These are phyloP conservation scores for Kondoa subrosea DNA, from an alignment of 768 basidiomycete genomes.

Conservation along the genomic window DNA sequence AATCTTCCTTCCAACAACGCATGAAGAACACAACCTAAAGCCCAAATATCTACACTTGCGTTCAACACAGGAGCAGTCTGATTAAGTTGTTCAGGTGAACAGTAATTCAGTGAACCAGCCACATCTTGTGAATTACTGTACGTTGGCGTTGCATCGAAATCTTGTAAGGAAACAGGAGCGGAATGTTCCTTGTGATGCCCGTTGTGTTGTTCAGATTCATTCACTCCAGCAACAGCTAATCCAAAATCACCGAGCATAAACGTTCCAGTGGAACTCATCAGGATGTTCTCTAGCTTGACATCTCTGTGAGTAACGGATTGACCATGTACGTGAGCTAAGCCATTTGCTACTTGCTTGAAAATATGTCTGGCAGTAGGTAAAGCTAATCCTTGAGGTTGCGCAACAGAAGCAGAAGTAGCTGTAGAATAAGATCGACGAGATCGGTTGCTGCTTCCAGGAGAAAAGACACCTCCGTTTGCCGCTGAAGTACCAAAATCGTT, in stretches of 20 bases:
- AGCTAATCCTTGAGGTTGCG: constrained; percentile 37
- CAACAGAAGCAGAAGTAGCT: neutral
- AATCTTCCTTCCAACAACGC: constrained; percentile 65
- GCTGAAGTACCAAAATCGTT: constrained; percentile 26
- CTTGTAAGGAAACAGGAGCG: constrained; percentile 3
- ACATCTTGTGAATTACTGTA: neutral
- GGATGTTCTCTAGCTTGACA: constrained; percentile 90
- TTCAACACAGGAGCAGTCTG: constrained; percentile 20
- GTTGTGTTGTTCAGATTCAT: neutral
- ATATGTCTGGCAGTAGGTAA: constrained; percentile 31
- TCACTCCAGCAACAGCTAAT: constrained; percentile 40
- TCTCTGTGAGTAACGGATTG: constrained; percentile 74
- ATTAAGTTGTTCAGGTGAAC: constrained; percentile 28
- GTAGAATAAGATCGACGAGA: constrained; percentile 5
- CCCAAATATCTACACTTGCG: constrained; percentile 82
- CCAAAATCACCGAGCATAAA: constrained; percentile 78
- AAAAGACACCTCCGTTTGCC: constrained; percentile 44
- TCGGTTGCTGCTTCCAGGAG: constrained; percentile 3
- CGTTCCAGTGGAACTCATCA: constrained; percentile 37
- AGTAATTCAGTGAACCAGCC: constrained; percentile 29
- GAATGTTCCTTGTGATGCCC: constrained; percentile 2
- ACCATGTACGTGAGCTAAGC: constrained; percentile 65
- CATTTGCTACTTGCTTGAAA: constrained; percentile 70
- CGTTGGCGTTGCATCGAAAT: constrained; percentile 7
- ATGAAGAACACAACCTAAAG: constrained; percentile 75